These are phyloP conservation scores for Cubamyces lactineus DNA, from an alignment of 768 basidiomycete species.

Conservation along the genomic window DNA sequence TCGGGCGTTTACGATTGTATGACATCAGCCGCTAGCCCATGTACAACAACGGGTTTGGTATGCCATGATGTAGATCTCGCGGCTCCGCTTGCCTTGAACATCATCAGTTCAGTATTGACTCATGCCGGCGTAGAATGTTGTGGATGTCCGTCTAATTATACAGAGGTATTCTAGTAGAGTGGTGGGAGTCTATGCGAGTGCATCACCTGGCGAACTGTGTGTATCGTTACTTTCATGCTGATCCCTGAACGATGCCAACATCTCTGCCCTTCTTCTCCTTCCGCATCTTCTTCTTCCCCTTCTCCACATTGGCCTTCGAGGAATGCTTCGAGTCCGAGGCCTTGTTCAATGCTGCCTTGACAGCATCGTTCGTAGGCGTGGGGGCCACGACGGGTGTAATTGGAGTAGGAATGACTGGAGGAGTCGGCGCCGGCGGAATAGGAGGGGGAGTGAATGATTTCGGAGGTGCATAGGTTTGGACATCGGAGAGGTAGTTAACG, in stretches of 20 bases:
- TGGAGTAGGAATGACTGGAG: not conserved
- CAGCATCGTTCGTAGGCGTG: not conserved
- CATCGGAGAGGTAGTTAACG: slow-evolving; percentile 30
- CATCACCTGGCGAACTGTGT: not conserved
- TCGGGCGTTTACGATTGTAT: too few species aligned
- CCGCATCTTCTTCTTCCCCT: slow-evolving; percentile 9
- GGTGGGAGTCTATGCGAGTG: slow-evolving; percentile 2
- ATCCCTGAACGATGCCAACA: not conserved
- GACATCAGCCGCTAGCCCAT: too few species aligned
- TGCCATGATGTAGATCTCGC: too few species aligned
- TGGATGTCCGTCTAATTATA: not conserved
- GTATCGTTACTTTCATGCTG: not conserved
- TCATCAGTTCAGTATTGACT: too few species aligned
- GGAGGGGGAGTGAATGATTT: slow-evolving; percentile 3
- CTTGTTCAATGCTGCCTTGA: not conserved
- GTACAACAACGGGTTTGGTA: too few species aligned
- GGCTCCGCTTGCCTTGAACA: too few species aligned
- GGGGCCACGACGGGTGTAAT: too few species aligned
- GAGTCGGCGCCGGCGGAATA: not conserved
- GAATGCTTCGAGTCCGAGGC: slow-evolving; percentile 7
- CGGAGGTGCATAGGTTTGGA: slow-evolving; percentile 13
- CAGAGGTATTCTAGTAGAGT: slow-evolving; percentile 8
- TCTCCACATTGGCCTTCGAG: slow-evolving; percentile 8
- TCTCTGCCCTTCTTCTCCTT: slow-evolving; percentile 4
- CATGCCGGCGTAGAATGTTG: not conserved